Evolutionary conservation across 2,329 filamentous ascomycete genomes (phyloP).

Genomic region (Apiospora marii): DNA sequence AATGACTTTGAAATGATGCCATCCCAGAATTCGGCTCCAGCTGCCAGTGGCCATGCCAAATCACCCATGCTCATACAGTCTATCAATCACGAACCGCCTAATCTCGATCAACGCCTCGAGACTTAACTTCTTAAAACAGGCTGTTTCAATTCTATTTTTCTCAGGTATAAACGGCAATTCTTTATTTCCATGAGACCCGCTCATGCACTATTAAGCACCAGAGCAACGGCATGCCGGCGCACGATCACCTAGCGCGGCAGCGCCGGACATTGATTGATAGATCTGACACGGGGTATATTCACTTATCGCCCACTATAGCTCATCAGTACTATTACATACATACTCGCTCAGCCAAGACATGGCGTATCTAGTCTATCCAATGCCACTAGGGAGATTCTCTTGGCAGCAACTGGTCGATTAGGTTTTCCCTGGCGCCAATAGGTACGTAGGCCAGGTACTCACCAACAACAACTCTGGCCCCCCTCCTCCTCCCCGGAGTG

Average conservation of each 20-base stretch:
- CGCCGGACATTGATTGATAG: slow-evolving; percentile 2
- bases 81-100: neutral
- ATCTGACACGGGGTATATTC: neutral
- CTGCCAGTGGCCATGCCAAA: slow-evolving; percentile 9
- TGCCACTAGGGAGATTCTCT: slow-evolving; percentile 9
- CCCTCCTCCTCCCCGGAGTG: neutral
- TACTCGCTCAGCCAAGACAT: neutral
- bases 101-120: neutral
- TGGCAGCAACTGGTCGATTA: slow-evolving; percentile 8
- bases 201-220: slow-evolving; percentile 15
- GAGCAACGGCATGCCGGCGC: slow-evolving; percentile 6
- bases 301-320: neutral
- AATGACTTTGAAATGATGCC: neutral
- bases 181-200: slow-evolving; percentile 5
- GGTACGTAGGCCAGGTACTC: slow-evolving; percentile 10
- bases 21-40: neutral
- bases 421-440: slow-evolving; percentile 6
- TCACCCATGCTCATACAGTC: neutral
- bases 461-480: neutral
- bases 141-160: slow-evolving; percentile 8
- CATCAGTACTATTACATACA: neutral
- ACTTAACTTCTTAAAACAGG: neutral
- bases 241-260: slow-evolving; percentile 19
- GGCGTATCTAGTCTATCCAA: neutral
- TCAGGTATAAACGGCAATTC: slow-evolving; percentile 2